Base-by-base conservation (phyloP, 1,284 basidiomycete genomes). In the Fomitopsis palustris region DNA sequence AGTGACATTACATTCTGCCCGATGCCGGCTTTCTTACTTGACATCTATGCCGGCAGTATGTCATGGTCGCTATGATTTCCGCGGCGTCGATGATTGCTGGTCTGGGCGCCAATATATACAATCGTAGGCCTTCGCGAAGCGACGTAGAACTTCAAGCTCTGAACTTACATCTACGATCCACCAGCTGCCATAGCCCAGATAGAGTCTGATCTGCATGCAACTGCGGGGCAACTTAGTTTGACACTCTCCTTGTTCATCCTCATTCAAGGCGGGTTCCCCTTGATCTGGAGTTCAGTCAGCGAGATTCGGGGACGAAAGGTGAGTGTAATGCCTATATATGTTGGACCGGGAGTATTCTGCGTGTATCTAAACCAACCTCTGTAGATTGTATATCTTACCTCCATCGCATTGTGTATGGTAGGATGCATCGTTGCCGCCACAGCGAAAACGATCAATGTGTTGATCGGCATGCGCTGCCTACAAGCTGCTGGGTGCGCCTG, bases 301-400 rank as follows among this genome's bases (percentile, higher is more conserved):
- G 92, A 95, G 70, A 82, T 96, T 53, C 87, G 85, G 63, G 93
- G 92, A 6, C 78, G 93, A 53, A 93, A 91, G 79, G 88, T 88
- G 64, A 31, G 78, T 71, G 7, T 14, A n/a, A n/a, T n/a, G n/a
- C n/a, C n/a, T n/a, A n/a, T n/a, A n/a, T n/a, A n/a, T n/a, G n/a
- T n/a, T n/a, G n/a, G n/a, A n/a, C n/a, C n/a, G n/a, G n/a, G n/a
- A n/a, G n/a, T n/a, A n/a, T n/a, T n/a, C n/a, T n/a, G 45, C 16
- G 49, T 39, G 23, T 27, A 47, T 12, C 57, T 38, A 5, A 60
- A 33, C 51, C 17, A 45, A 33, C 38, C 42, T 49, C 47, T 29
- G 5, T 62, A 90, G 86, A 67, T 81, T 21, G 83, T 92, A 7
- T 93, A 93, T 67, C 67, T 92, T 3, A 66, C 80, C 1, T 87